A percentile compares a stretch with the other conserved stretches of the same genome.
phyloP scores from a whole-genome alignment of 768 basidiomycete species.

The Trametes punicea region DNA sequence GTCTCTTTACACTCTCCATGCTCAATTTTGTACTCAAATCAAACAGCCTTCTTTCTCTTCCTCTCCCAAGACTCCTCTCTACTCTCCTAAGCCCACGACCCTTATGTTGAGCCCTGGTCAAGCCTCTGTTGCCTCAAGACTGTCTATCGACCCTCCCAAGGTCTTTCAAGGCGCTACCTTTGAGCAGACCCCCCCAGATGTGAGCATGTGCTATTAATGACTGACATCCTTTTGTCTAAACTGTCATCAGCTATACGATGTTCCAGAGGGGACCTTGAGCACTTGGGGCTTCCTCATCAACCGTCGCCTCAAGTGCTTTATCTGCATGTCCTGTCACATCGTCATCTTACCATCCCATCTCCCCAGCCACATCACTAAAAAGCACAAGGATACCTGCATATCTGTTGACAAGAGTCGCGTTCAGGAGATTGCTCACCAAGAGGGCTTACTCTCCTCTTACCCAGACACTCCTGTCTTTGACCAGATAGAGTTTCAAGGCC shows the following conservation, averaged over 20 bases:
- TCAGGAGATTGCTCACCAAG: background rate
- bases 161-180: background rate
- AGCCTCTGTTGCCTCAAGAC: background rate
- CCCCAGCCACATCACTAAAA: background rate
- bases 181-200: background rate
- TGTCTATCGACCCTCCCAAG: slow-evolving; percentile 1
- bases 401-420: background rate
- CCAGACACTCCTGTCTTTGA: background rate
- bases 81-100: background rate
- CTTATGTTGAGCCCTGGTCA: background rate
- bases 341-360: background rate
- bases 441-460: background rate
- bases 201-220: background rate
- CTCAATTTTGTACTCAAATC: background rate
- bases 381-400: background rate
- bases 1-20: background rate
- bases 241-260: background rate
- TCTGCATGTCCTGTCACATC: background rate
- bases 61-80: background rate
- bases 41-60: background rate
- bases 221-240: background rate
- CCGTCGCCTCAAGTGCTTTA: background rate
- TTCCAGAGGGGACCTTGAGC: background rate
- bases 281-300: slow-evolving; percentile 2
- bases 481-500: background rate